Percentiles rank a stretch among this genome's conserved stretches.
These are phyloP conservation scores for Phytophthora cactorum DNA, from an alignment of 352 stramenopile genomes.

Conservation along the genomic window DNA sequence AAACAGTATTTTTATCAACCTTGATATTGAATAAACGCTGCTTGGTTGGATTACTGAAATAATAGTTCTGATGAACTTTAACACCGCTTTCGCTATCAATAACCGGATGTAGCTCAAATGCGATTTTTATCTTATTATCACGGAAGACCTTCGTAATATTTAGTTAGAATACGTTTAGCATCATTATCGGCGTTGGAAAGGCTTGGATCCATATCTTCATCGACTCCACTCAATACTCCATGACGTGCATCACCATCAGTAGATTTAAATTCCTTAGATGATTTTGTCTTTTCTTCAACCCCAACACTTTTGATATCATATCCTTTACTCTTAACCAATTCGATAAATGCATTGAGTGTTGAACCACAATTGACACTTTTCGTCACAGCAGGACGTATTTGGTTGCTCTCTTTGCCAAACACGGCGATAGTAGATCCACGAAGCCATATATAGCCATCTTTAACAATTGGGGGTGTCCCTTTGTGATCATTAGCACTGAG, in stretches of 20 bases:
- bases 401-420: too few relatives aligned
- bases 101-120: not conserved
- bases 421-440: too few relatives aligned
- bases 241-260: not conserved
- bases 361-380: too few relatives aligned
- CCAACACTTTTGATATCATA: too few relatives aligned
- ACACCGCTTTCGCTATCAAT: not conserved
- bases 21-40: not conserved
- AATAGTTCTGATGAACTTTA: not conserved
- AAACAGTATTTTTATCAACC: not conserved
- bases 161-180: not conserved
- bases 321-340: too few relatives aligned
- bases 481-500: too few relatives aligned
- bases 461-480: too few relatives aligned
- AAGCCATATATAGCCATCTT: not conserved
- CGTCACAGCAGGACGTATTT: too few relatives aligned
- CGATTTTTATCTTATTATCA: not conserved
- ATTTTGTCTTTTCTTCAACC: not conserved
- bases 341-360: too few relatives aligned
- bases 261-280: not conserved
- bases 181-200: not conserved
- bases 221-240: not conserved
- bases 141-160: not conserved
- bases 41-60: not conserved
- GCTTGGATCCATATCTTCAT: not conserved